Conservation (phyloP, 257 asterid genomes). For the Paraleonurus japonicus region DNA sequence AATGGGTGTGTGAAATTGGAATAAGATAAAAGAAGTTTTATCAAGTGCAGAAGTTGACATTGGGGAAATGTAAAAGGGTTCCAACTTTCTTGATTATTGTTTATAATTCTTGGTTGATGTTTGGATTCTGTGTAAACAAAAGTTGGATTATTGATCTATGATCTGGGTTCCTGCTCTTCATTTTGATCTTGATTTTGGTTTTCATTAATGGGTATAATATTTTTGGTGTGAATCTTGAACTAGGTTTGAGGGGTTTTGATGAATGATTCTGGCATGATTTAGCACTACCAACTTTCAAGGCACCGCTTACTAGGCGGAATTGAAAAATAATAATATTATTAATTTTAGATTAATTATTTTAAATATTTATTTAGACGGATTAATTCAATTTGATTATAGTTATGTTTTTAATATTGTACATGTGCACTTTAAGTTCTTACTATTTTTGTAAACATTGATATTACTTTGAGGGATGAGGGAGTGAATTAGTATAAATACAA, state of each 20-base stretch:
- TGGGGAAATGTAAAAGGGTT: not conserved
- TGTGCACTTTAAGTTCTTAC: not conserved
- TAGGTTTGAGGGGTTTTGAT: not conserved
- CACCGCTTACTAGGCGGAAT: no score
- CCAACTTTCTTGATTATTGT: not conserved
- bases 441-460: not conserved
- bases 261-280: no score
- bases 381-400: no score
- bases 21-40: not conserved
- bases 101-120: not conserved
- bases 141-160: not conserved
- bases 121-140: not conserved
- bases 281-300: no score
- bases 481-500: not conserved
- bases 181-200: not conserved
- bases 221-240: not conserved
- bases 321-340: no score
- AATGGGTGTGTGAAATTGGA: constrained; percentile 9
- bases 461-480: not conserved
- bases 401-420: no score
- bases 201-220: not conserved
- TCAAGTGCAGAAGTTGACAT: not conserved
- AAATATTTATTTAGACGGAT: no score
- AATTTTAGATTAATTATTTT: no score
- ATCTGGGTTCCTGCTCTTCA: not conserved